These are phyloP conservation scores for Candida sp. DNA, from an alignment of 1,139 yeast genomes.

Conservation along the genomic window DNA sequence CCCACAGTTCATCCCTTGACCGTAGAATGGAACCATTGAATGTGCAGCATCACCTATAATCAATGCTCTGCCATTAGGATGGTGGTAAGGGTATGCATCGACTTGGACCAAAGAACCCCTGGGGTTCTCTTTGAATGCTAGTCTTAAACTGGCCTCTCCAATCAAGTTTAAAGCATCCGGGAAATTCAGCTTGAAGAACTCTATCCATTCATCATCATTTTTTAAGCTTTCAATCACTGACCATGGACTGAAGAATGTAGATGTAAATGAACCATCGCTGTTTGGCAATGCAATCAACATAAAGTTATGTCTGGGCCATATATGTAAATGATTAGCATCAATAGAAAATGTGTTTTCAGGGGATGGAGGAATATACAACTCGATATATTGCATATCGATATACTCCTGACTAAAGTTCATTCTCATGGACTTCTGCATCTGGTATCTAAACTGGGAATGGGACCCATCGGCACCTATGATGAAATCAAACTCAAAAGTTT, in stretches of 20 bases:
- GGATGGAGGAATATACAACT: conserved; percentile 67
- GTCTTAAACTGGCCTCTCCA: conserved; percentile 52
- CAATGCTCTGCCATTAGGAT: conserved; percentile 56
- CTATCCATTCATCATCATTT: conserved; percentile 38
- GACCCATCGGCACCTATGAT: conserved; percentile 89
- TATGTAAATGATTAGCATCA: conserved; percentile 79
- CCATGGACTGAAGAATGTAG: conserved; percentile 89
- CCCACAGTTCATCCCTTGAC: conserved; percentile 98
- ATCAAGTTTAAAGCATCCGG: conserved; percentile 72
- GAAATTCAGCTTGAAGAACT: conserved; percentile 60
- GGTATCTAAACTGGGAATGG: conserved; percentile 69
- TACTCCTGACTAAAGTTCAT: conserved; percentile 76
- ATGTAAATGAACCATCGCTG: conserved; percentile 81
- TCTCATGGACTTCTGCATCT: conserved; percentile 62
- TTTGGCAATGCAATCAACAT: conserved; percentile 93
- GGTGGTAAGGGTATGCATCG: conserved; percentile 67
- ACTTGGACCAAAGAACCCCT: conserved; percentile 74
- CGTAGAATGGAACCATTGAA: conserved; percentile 96
- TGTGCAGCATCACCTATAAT: conserved; percentile 94
- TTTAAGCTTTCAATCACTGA: conserved; percentile 51
- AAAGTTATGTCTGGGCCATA: conserved; percentile 86
- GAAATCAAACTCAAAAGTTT: conserved; percentile 44
- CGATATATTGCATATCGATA: conserved; percentile 83
- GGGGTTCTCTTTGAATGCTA: conserved; percentile 60
- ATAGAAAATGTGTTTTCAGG: conserved; percentile 38